Evolutionary conservation across 2,329 filamentous ascomycete genomes (phyloP).

Genomic region (Venturia aucupariae): DNA sequence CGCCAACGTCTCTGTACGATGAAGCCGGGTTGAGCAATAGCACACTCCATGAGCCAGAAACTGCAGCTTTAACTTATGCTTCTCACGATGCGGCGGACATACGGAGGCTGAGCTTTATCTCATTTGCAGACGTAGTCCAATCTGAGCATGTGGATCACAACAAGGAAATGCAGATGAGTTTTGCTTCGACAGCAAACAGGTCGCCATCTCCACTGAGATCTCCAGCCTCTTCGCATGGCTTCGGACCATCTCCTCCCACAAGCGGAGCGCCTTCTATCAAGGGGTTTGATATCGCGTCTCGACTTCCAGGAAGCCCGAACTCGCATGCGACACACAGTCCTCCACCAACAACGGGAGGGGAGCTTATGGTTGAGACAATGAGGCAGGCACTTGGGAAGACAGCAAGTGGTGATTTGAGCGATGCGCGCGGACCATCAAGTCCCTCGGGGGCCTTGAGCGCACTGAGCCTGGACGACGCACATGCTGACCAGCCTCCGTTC

Average conservation of each 20-base stretch:
- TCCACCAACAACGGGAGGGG: constrained; percentile 48
- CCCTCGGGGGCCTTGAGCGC: constrained; percentile 5
- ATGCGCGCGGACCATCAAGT: constrained; percentile 9
- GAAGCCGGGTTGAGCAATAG: constrained; percentile 6
- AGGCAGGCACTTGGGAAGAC: constrained; percentile 78
- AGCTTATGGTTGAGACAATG: constrained; percentile 91
- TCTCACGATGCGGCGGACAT: constrained; percentile 70
- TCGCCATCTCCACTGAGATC: constrained; percentile 76
- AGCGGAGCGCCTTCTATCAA: constrained; percentile 68
- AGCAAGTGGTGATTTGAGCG: constrained; percentile 66
- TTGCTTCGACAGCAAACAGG: constrained; percentile 49
- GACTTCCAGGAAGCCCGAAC: constrained; percentile 50
- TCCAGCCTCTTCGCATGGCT: constrained; percentile 62
- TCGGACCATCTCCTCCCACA: constrained; percentile 60
- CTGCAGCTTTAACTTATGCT: constrained; percentile 57
- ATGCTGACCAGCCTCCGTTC: constrained; percentile 1
- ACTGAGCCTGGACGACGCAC: constrained; percentile 3
- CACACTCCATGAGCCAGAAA: constrained; percentile 15
- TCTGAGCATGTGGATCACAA: constrained; percentile 60
- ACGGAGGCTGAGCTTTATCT: constrained; percentile 84
- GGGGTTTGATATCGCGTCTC: constrained; percentile 58
- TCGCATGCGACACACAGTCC: constrained; percentile 38
- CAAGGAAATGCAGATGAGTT: constrained; percentile 59
- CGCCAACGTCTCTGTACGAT: constrained; percentile 9
- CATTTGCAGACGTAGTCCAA: constrained; percentile 91